Conservation (phyloP, 108 stramenopile genomes). For the Skeletonema grethae region DNA sequence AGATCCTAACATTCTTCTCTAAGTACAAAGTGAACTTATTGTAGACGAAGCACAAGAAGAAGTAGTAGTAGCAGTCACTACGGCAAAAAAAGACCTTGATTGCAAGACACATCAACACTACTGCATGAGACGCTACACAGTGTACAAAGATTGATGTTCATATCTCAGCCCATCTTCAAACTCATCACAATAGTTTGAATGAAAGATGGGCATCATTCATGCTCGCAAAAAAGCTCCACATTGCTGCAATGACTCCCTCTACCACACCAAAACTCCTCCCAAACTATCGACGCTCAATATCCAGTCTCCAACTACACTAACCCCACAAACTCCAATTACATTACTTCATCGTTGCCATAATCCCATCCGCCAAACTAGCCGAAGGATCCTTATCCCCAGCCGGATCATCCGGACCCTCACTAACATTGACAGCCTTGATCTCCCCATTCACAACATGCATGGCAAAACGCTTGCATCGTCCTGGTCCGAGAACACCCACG, state of each 20-base stretch:
- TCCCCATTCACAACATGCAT: constrained; percentile 62
- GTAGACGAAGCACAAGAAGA: not conserved
- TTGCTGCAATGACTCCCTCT: not conserved
- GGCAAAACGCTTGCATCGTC: constrained; percentile 75
- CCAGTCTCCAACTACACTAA: not conserved
- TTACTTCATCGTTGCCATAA: constrained; percentile 45
- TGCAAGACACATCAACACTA: not conserved
- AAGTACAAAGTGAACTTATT: not conserved
- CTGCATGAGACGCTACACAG: constrained; percentile 4
- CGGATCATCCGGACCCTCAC: constrained; percentile 70
- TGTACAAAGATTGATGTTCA: not conserved
- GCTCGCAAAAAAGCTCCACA: not conserved
- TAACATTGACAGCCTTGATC: constrained; percentile 56
- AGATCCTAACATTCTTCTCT: not conserved
- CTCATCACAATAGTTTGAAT: constrained; percentile 3
- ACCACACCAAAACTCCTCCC: not conserved
- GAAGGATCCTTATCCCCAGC: constrained; percentile 38
- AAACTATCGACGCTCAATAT: not conserved
- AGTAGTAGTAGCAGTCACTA: not conserved
- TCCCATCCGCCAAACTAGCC: constrained; percentile 38
- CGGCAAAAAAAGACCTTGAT: not conserved
- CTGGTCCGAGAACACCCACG: constrained; percentile 49
- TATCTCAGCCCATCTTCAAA: constrained; percentile 5
- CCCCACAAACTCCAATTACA: not conserved
- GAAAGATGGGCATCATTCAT: constrained; percentile 27